Evolutionary conservation across 2,329 filamentous ascomycete genomes (phyloP).

Genomic region (Beauveria scarabaeidicola): DNA sequence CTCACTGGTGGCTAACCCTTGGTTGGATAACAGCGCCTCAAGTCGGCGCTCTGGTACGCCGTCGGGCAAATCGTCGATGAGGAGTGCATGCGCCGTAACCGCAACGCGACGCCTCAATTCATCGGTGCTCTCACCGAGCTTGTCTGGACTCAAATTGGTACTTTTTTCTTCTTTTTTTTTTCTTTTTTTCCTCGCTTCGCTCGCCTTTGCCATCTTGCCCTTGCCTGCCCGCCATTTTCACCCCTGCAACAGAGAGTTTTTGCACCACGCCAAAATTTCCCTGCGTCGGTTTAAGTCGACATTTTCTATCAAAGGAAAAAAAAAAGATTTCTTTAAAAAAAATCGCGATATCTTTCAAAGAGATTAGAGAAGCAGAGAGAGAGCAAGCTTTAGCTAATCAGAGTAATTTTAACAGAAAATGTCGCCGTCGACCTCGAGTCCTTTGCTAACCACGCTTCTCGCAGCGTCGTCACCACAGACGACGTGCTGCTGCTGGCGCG

Average conservation of each 20-base stretch:
- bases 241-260: too few species aligned
- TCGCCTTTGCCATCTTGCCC: neutral
- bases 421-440: conserved; percentile 49
- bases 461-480: conserved; percentile 70
- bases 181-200: neutral
- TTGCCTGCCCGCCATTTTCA: too few species aligned
- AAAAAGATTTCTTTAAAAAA: too few species aligned
- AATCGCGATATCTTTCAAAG: too few species aligned
- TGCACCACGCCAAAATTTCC: too few species aligned
- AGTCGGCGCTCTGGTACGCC: conserved; percentile 75
- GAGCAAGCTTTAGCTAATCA: neutral
- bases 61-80: conserved; percentile 85
- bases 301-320: too few species aligned
- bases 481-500: conserved; percentile 83
- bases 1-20: neutral
- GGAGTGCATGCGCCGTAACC: conserved; percentile 51
- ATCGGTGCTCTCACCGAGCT: conserved; percentile 80
- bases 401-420: conserved; percentile 33
- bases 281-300: too few species aligned
- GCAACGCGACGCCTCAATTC: conserved; percentile 87
- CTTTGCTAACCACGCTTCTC: conserved; percentile 65
- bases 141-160: conserved; percentile 80
- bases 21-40: conserved; percentile 53
- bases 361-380: too few species aligned
- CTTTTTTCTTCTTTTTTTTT: neutral